Evolutionary conservation across 169 alveolate species (phyloP).

Genomic region (Cryptosporidium felis): DNA sequence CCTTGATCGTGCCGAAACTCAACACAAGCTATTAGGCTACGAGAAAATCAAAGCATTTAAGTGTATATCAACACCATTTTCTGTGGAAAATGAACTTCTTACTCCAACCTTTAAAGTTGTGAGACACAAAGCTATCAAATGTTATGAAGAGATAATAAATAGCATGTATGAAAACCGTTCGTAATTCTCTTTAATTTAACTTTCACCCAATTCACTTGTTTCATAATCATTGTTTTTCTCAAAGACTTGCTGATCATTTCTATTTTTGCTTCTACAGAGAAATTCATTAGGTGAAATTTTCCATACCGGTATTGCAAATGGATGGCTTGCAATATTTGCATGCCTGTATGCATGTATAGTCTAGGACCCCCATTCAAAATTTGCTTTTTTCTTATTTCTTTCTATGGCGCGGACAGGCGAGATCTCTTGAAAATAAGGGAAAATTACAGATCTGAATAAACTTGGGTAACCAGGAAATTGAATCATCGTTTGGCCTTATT

Average conservation of each 20-base stretch:
- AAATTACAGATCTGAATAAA: slow-evolving; percentile 8
- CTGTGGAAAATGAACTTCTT: slow-evolving; percentile 57
- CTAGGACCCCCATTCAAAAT: too few relatives aligned
- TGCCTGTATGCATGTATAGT: slow-evolving; percentile 60
- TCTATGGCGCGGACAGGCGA: not conserved
- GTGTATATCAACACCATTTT: slow-evolving; percentile 61
- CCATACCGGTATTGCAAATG: not conserved
- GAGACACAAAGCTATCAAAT: slow-evolving; percentile 63
- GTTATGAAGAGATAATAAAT: slow-evolving; percentile 21
- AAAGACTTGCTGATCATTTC: too few relatives aligned
- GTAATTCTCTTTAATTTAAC: not conserved
- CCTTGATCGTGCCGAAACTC: slow-evolving; percentile 6
- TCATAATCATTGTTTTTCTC: too few relatives aligned
- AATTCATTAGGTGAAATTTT: not conserved
- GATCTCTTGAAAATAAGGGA: slow-evolving; percentile 3
- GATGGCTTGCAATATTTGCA: slow-evolving; percentile 4
- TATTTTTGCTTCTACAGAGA: too few relatives aligned
- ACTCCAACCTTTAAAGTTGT: slow-evolving; percentile 74
- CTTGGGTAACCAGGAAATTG: too few relatives aligned
- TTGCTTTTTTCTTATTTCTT: too few relatives aligned
- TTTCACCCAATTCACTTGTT: too few relatives aligned
- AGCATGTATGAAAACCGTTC: slow-evolving; percentile 36
- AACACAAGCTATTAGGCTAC: slow-evolving; percentile 49
- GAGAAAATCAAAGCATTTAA: slow-evolving; percentile 65
- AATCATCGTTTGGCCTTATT: too few relatives aligned